Evolutionary conservation across 2,329 filamentous ascomycete species (phyloP).

Genomic region (Paecilomyces dactylethromorphus): DNA sequence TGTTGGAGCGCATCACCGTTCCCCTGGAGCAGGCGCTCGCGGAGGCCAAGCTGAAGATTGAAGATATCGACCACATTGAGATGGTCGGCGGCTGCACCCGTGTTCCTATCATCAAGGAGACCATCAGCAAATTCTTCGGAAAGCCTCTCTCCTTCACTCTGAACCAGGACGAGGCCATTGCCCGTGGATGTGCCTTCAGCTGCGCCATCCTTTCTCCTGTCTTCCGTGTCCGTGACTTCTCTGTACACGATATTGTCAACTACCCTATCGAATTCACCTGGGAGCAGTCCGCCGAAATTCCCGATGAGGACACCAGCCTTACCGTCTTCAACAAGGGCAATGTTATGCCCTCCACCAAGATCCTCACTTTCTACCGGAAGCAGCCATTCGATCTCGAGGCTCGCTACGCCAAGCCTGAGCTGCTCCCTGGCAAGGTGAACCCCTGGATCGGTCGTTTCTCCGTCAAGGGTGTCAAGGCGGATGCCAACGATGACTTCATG

Average conservation of each 20-base stretch:
- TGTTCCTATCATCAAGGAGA: conserved; percentile 86
- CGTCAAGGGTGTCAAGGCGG: conserved; percentile 93
- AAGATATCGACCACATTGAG: conserved; percentile 91
- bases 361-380: conserved; percentile 98
- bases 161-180: conserved; percentile 96
- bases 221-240: conserved; percentile 97
- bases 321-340: conserved; percentile 98
- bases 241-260: conserved; percentile 93
- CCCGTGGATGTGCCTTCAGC: conserved; percentile 92
- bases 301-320: conserved; percentile 94
- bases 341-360: conserved; percentile 96
- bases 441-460: conserved; percentile 98
- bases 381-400: conserved; percentile 95
- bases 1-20: conserved; percentile 64
- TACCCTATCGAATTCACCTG: conserved; percentile 98
- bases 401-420: conserved; percentile 79
- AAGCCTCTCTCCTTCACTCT: conserved; percentile 92
- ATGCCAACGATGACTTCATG: conserved; percentile 95
- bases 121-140: conserved; percentile 83
- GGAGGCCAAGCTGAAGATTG: conserved; percentile 83
- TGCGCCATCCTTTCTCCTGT: conserved; percentile 95
- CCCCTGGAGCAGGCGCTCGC: conserved; percentile 87
- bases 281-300: conserved; percentile 98
- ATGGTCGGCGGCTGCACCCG: conserved; percentile 92
- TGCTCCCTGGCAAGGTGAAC: conserved; percentile 80